Evolutionary conservation across 768 basidiomycete species (phyloP).

Genomic region (Lactarius pseudohatsudake): DNA sequence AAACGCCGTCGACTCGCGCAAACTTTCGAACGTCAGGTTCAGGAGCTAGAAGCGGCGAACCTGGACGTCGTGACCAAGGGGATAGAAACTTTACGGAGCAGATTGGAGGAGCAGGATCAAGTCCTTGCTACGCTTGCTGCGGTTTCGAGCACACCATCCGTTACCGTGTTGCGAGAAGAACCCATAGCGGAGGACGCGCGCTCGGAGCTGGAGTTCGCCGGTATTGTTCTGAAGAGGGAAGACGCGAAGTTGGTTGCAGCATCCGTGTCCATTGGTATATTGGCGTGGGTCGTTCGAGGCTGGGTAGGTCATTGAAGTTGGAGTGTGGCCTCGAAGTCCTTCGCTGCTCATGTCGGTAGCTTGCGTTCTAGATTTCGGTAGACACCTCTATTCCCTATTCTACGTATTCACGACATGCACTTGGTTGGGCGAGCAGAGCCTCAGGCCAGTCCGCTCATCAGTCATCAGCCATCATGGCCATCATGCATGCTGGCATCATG

Average conservation of each 20-base stretch:
- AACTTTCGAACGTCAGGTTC: slow-evolving; percentile 85
- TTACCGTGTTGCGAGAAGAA: background rate
- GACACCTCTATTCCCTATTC: background rate
- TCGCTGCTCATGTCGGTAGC: background rate
- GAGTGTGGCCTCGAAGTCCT: background rate
- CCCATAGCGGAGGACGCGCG: background rate
- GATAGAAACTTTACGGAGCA: slow-evolving; percentile 9
- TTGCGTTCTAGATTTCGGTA: background rate
- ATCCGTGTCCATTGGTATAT: slow-evolving; percentile 13
- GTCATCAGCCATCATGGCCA: too few relatives aligned
- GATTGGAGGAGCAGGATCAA: slow-evolving; percentile 23
- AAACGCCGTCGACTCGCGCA: slow-evolving; percentile 83
- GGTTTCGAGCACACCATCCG: background rate
- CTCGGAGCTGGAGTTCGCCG: slow-evolving; percentile 24
- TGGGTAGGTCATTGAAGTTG: slow-evolving; percentile 18
- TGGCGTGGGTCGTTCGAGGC: slow-evolving; percentile 18
- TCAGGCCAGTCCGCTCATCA: background rate
- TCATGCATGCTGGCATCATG: too few relatives aligned
- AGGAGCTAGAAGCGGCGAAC: slow-evolving; percentile 49
- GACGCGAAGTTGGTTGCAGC: slow-evolving; percentile 8
- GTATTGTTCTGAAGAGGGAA: slow-evolving; percentile 3
- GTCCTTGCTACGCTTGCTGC: slow-evolving; percentile 9
- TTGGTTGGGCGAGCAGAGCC: background rate
- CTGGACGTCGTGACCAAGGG: slow-evolving; percentile 13
- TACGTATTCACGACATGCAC: background rate